Percentiles rank a stretch among this genome's conserved stretches.
Evolutionary conservation across 306 rosid genomes (phyloP).

Genomic region (Fagus crenata): DNA sequence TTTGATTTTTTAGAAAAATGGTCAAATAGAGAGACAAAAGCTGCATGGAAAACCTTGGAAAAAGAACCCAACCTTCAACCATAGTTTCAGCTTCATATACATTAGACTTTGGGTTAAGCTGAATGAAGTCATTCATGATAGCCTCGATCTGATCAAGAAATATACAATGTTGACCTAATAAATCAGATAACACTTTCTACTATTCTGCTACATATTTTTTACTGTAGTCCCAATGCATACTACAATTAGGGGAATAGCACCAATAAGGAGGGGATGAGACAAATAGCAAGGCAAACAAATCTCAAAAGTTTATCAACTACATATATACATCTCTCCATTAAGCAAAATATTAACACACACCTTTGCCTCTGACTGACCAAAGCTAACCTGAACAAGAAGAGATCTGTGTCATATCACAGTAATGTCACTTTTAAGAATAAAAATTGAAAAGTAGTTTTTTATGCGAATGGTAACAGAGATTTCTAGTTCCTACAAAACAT

Average conservation of each 20-base stretch:
- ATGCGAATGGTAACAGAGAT: slow-evolving; percentile 18
- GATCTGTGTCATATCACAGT: slow-evolving; percentile 20
- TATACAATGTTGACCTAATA: slow-evolving; percentile 5
- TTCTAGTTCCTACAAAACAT: slow-evolving; percentile 9
- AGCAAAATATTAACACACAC: slow-evolving; percentile 42
- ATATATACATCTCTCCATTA: slow-evolving; percentile 6
- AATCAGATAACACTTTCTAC: slow-evolving; percentile 9
- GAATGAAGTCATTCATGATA: slow-evolving; percentile 92
- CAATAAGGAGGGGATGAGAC: background rate
- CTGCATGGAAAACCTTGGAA: slow-evolving; percentile 12
- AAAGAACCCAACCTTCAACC: slow-evolving; percentile 77
- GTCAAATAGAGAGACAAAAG: slow-evolving; percentile 24
- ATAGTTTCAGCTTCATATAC: slow-evolving; percentile 92
- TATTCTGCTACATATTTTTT: slow-evolving; percentile 15
- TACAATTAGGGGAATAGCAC: slow-evolving; percentile 6
- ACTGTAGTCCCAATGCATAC: slow-evolving; percentile 10
- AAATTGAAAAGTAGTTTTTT: slow-evolving; percentile 4
- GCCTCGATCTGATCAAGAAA: slow-evolving; percentile 78
- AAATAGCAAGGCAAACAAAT: slow-evolving; percentile 4
- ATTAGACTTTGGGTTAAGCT: slow-evolving; percentile 75
- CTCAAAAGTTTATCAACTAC: background rate
- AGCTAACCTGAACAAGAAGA: slow-evolving; percentile 74
- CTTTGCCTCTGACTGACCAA: slow-evolving; percentile 96
- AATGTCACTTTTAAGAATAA: slow-evolving; percentile 21
- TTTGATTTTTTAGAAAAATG: too few species aligned